phyloP scores from a whole-genome alignment of 2,329 filamentous ascomycete species.

The Blumeria graminis region DNA sequence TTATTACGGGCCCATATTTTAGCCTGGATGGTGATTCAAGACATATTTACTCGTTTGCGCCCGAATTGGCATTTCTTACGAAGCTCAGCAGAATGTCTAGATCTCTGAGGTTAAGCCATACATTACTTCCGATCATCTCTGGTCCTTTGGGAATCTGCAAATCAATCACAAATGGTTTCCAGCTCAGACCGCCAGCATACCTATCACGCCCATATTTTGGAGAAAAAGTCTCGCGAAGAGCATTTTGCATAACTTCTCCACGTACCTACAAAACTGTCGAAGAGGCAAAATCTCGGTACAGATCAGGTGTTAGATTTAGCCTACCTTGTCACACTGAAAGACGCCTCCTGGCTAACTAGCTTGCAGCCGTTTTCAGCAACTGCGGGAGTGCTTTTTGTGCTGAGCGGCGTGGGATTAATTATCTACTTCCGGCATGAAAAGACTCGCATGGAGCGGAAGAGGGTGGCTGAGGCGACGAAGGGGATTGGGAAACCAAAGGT shows the following conservation, averaged over 20 bases:
- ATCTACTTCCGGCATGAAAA: constrained; percentile 92
- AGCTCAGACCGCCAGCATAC: not conserved
- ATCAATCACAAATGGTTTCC: constrained; percentile 1
- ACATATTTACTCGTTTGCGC: too few relatives aligned
- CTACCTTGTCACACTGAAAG: too few relatives aligned
- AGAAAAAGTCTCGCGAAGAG: not conserved
- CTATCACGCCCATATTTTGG: not conserved
- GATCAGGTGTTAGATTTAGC: constrained; percentile 5
- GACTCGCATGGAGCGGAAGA: constrained; percentile 65
- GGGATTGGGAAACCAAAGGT: constrained; percentile 84
- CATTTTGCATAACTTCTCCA: not conserved
- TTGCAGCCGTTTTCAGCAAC: constrained; percentile 76
- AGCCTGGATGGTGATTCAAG: too few relatives aligned
- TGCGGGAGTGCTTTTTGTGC: constrained; percentile 64
- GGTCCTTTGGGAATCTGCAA: not conserved
- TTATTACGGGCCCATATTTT: too few relatives aligned
- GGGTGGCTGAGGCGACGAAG: constrained; percentile 78
- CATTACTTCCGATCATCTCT: constrained; percentile 8
- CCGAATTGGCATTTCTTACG: too few relatives aligned
- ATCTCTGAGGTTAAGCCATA: constrained; percentile 8
- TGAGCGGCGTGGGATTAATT: constrained; percentile 51
- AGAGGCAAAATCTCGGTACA: constrained; percentile 13
- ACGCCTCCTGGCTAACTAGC: not conserved
- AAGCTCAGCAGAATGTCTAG: constrained; percentile 5
- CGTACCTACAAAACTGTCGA: constrained; percentile 14